Conservation (phyloP, 176 grass and related monocot genomes). For the Puya raimondii region DNA sequence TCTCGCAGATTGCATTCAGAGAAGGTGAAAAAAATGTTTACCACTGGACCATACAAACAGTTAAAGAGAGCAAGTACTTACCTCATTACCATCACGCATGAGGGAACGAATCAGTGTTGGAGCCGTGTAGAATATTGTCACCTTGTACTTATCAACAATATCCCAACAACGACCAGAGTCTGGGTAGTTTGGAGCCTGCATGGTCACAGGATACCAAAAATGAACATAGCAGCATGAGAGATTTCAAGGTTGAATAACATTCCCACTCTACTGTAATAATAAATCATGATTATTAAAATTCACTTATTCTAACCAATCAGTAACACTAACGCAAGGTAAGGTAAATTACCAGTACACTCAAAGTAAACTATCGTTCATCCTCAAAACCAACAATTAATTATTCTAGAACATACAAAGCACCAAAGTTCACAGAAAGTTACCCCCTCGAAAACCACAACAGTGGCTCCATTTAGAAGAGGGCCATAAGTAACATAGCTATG, state of each 20-base stretch:
- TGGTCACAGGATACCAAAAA: not conserved
- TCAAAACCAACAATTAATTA: not conserved
- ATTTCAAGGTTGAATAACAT: too few species aligned
- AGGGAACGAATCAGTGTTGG: slow-evolving; percentile 92
- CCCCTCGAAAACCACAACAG: slow-evolving; percentile 97
- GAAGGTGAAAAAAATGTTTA: too few species aligned
- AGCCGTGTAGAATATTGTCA: slow-evolving; percentile 98
- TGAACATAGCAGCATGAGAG: not conserved
- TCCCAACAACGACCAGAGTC: slow-evolving; percentile 87
- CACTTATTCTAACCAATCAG: too few species aligned
- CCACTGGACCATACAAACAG: too few species aligned
- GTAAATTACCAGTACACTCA: too few species aligned
- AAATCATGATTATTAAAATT: too few species aligned
- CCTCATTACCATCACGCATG: slow-evolving; percentile 86
- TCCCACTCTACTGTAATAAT: too few species aligned
- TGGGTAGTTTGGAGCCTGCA: slow-evolving; percentile 95
- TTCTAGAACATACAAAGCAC: not conserved
- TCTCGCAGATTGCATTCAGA: too few species aligned
- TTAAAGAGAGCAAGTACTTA: slow-evolving; percentile 5
- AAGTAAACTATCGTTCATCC: too few species aligned
- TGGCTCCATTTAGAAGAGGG: slow-evolving; percentile 87
- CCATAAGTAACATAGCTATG: slow-evolving; percentile 99
- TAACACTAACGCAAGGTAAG: too few species aligned
- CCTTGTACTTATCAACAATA: slow-evolving; percentile 88
- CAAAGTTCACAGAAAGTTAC: slow-evolving; percentile 28